Evolutionary conservation across 208 protist species (phyloP).

Genomic region (Phytomonas sp.): DNA sequence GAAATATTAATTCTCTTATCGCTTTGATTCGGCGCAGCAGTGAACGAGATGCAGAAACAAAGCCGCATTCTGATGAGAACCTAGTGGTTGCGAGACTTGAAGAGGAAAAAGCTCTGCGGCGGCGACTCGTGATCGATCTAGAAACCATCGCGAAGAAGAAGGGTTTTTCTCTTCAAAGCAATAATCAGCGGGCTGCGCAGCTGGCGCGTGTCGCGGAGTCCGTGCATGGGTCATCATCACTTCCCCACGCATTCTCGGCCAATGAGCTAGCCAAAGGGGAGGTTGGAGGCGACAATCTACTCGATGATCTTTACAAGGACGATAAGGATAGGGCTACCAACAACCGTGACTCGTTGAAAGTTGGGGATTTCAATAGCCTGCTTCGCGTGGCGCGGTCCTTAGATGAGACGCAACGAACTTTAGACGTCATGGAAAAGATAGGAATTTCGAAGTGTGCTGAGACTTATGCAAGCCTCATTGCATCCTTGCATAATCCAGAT

Average conservation of each 20-base stretch:
- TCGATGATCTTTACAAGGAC: background rate
- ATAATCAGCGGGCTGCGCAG: slow-evolving; percentile 25
- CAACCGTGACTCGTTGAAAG: slow-evolving; percentile 4
- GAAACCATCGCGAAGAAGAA: slow-evolving; percentile 32
- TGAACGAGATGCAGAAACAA: slow-evolving; percentile 15
- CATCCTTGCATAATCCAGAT: slow-evolving; percentile 51
- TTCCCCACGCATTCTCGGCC: background rate
- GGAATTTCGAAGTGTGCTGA: slow-evolving; percentile 20
- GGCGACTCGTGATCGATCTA: slow-evolving; percentile 35
- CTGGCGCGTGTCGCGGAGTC: slow-evolving; percentile 33
- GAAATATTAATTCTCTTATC: slow-evolving; percentile 47
- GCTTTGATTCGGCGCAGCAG: slow-evolving; percentile 22
- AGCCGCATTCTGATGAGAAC: background rate
- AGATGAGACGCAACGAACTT: slow-evolving; percentile 27
- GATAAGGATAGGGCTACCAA: background rate
- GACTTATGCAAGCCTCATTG: slow-evolving; percentile 57
- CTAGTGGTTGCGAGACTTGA: background rate
- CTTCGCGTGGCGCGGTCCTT: slow-evolving; percentile 37
- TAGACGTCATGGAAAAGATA: slow-evolving; percentile 64
- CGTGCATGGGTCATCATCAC: slow-evolving; percentile 12
- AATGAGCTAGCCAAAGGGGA: background rate
- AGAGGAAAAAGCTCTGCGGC: slow-evolving; percentile 30
- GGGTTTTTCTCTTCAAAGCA: slow-evolving; percentile 19
- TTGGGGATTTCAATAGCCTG: slow-evolving; percentile 75
- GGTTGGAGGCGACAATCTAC: background rate